Percentiles rank a stretch among this genome's conserved stretches.
Conservation (phyloP, 129 eudicot genomes). For the Erigeron canadensis region DNA sequence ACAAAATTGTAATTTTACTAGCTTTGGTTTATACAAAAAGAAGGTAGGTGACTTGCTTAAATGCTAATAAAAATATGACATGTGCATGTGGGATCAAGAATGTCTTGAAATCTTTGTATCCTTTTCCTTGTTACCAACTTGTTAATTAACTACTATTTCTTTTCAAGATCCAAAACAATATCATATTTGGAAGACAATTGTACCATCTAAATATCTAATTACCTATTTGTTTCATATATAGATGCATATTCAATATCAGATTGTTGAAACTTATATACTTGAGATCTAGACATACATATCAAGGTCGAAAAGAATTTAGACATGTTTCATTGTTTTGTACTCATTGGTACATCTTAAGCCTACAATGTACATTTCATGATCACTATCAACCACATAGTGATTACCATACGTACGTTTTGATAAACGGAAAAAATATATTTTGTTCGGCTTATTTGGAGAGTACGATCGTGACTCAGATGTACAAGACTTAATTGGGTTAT, state of each 20-base stretch:
- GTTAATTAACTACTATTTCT: constrained; percentile 3
- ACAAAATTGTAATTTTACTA: background rate
- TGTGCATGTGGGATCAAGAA: constrained; percentile 42
- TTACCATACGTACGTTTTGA: no score
- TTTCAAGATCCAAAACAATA: constrained; percentile 16
- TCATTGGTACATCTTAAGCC: background rate
- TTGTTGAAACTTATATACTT: background rate
- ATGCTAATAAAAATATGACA: constrained; percentile 13
- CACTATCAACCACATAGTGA: background rate
- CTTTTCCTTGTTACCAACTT: constrained; percentile 19
- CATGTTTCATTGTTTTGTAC: background rate
- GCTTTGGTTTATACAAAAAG: background rate
- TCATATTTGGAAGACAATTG: background rate
- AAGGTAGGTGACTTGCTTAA: constrained; percentile 16
- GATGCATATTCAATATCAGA: background rate
- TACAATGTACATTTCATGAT: background rate
- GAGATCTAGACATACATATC: background rate
- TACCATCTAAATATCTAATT: no score
- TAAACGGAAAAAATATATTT: no score
- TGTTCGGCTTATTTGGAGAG: no score
- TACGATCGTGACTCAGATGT: no score
- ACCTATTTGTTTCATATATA: background rate
- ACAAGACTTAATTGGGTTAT: no score
- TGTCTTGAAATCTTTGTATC: constrained; percentile 32
- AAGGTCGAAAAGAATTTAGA: background rate